Evolutionary conservation across 2,329 filamentous ascomycete species (phyloP).

Genomic region (Scedosporium aurantiacum): DNA sequence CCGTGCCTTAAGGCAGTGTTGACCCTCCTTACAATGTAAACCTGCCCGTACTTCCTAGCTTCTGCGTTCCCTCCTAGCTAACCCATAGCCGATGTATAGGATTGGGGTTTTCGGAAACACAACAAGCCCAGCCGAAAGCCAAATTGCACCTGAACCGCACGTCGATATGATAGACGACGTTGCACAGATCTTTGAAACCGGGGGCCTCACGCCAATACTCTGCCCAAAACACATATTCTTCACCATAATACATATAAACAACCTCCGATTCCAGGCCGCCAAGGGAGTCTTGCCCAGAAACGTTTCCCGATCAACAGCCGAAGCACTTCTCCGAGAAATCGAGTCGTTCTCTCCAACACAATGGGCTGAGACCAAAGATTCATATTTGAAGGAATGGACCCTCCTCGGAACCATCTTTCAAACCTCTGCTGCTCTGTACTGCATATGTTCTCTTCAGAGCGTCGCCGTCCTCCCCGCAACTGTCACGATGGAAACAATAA

Average conservation of each 20-base stretch:
- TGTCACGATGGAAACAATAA: conserved; percentile 7
- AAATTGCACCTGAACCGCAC: conserved; percentile 15
- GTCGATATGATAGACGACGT: conserved; percentile 17
- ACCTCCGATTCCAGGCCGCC: conserved; percentile 18
- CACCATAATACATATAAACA: conserved; percentile 23
- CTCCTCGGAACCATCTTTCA: conserved; percentile 20
- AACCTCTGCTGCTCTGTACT: conserved; percentile 22
- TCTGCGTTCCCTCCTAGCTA: conserved; percentile 3
- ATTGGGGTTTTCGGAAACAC: conserved; percentile 23
- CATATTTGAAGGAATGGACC: conserved; percentile 15
- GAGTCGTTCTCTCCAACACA: conserved; percentile 16
- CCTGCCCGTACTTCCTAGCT: too few relatives aligned
- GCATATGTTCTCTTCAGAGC: conserved; percentile 24
- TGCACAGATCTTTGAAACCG: conserved; percentile 12
- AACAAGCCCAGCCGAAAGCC: conserved; percentile 21
- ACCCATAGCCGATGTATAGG: conserved; percentile 14
- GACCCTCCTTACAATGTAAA: not conserved
- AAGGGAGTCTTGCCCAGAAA: conserved; percentile 9
- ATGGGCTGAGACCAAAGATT: conserved; percentile 19
- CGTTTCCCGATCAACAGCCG: conserved; percentile 8
- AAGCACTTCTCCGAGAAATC: conserved; percentile 16
- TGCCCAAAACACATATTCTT: conserved; percentile 21
- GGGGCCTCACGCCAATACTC: conserved; percentile 15
- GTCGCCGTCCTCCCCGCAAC: conserved; percentile 16
- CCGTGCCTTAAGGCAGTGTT: not conserved